Evolutionary conservation across 1,139 yeast genomes (phyloP), one percentile per base, ranked within the genome.

Genomic region (Spathaspora sp.): DNA sequence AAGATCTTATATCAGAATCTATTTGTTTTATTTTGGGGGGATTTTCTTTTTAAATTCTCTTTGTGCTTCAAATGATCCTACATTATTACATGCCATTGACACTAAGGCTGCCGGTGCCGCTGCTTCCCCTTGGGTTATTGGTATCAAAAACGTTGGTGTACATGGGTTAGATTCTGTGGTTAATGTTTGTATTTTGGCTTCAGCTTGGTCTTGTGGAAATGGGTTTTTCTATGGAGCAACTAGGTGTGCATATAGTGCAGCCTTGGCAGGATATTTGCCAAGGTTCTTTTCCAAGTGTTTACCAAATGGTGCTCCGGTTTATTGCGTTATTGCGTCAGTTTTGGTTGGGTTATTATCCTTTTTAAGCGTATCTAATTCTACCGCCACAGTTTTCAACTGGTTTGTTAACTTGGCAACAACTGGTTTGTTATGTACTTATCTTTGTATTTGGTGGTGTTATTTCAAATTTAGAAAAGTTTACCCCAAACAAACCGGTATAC

Each of bases 351-450:
- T 66, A 48, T 58, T 69, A 49, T 56, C 70, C 1, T 69, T 55
- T 52, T 64, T 70, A 55, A 64, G 66, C 53, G 55, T 65, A 8
- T 51, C 56, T 16, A 52, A 56, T 31, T 53, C 67, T 4, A 59
- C 72, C 11, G 61, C 59, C 33, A 51, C 52, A n/a, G 74, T 68
- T 2, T 68, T 70, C 56, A 63, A 63, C 51, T 70, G 74, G 74
- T 68, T 70, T 45, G 58, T 68, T 50, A 68, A 68, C 52, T 64
- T 70, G 55, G 60, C 70, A 42, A 81, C 84, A 16, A 79, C 82
- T 23, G 80, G 83, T 9, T 67, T 80, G 41, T 73, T 81, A 54
- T 63, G 79, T 49, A 72, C 81, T 13, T 81, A 81, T 70, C 66
- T 75, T 10, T 67, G 74, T 48, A 73, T 80, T 47, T 77, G 82